phyloP scores from a whole-genome alignment of 257 asterid genomes.

The Pogostemon cablin region DNA sequence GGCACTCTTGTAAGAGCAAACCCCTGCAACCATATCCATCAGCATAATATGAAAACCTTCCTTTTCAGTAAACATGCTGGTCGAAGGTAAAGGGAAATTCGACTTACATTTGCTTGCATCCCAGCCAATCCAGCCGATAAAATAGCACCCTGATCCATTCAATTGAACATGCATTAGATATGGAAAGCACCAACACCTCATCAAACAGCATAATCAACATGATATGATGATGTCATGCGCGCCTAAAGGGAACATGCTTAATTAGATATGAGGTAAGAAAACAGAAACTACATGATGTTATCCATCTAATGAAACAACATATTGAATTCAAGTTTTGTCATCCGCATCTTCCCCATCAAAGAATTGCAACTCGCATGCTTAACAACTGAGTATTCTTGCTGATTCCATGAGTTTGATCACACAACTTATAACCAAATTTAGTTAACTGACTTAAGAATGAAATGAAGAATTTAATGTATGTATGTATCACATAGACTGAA shows the following conservation, averaged over 20 bases:
- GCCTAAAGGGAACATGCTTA: conserved; percentile 1
- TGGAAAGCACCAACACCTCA: neutral
- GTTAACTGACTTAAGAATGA: neutral
- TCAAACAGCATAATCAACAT: neutral
- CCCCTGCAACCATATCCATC: too few relatives aligned
- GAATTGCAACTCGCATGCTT: neutral
- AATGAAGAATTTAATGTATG: too few relatives aligned
- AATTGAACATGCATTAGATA: neutral
- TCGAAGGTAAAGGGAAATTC: neutral
- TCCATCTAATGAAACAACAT: neutral
- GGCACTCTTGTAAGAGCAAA: too few relatives aligned
- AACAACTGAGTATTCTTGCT: neutral
- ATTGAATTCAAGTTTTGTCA: neutral
- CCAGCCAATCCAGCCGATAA: conserved; percentile 84
- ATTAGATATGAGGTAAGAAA: neutral
- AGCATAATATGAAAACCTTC: too few relatives aligned
- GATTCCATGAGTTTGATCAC: neutral
- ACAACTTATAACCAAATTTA: neutral
- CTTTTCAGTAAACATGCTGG: too few relatives aligned
- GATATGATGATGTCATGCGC: neutral
- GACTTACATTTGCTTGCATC: conserved; percentile 68
- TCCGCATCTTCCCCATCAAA: neutral
- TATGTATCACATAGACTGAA: neutral
- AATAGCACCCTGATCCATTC: conserved; percentile 77
- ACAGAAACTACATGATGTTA: neutral